Base-by-base conservation (phyloP, 2,329 filamentous ascomycete genomes). In the Nannizzia gypsea region DNA sequence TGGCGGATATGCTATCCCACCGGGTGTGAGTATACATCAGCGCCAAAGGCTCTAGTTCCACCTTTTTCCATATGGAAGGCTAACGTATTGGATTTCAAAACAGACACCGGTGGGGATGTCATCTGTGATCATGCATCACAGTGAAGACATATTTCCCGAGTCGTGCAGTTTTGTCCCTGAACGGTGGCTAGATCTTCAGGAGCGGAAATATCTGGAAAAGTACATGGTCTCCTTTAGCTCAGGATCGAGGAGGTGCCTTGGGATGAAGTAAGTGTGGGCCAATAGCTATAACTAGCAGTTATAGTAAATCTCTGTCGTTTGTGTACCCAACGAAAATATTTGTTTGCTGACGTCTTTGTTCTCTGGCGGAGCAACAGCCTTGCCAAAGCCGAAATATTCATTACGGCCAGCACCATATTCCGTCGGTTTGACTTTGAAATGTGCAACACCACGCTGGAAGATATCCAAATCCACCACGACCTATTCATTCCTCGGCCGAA, bases 161-260 rank as follows among this genome's bases (percentile, higher is more conserved):
- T 61, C 66, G 3, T 26, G 62, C 11, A 59, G 42, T 5, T 68
- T 66, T 55, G 20, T 60, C 17, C 66, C 66, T 3, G 64, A 66
- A 57, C 65, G 66, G 5, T 68, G 66, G 66, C 38, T 67, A 11
- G 63, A 65, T 44, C 31, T 34, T 20, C 56, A 58, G 5, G 57
- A 65, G 56, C 58, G 63, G 2, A 62, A 63, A 17, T 56, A 61
- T n/a, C 48, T 67, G 22, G 63, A 66, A 22, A 65, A 61, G 40
- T 66, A 66, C 48, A 50, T 67, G 42, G 66, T 67, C 4, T 42
- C 66, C 13, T 67, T 67, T 44, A 59, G 57, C 52, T 67, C 65
- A 17, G 66, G 66, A 1, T 62, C 63, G 5, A 50, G 65, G 20
- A 36, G 58, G 3, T 67, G 66, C 36, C 52, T 66, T 40, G 65